phyloP scores from a whole-genome alignment of 305 asterid species.

The Stenogyne calaminthoides region DNA sequence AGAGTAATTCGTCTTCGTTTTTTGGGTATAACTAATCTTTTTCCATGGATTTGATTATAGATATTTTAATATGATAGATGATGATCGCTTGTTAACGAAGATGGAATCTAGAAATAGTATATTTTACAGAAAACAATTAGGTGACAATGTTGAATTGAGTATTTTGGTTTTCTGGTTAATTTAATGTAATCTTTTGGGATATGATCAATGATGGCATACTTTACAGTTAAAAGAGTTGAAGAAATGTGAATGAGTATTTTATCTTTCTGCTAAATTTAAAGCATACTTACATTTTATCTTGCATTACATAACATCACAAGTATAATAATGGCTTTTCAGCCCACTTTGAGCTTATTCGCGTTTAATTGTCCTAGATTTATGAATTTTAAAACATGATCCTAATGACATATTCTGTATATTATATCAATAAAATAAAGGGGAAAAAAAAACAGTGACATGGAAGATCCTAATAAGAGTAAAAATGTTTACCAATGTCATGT shows the following conservation, averaged over 20 bases:
- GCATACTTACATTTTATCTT: background rate
- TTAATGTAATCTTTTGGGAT: background rate
- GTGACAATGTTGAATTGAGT: background rate
- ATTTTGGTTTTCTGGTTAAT: background rate
- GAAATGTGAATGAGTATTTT: background rate
- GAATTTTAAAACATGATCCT: too few relatives aligned
- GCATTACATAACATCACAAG: background rate
- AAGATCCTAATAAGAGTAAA: background rate
- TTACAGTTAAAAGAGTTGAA: too few relatives aligned
- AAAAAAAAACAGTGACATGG: background rate
- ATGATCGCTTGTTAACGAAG: background rate
- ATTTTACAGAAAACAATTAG: background rate
- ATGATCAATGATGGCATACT: too few relatives aligned
- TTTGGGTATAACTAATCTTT: background rate
- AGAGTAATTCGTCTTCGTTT: background rate
- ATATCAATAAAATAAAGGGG: background rate
- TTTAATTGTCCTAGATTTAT: too few relatives aligned
- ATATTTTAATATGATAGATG: background rate
- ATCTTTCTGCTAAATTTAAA: background rate
- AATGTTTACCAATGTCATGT: background rate
- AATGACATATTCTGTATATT: background rate
- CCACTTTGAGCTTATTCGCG: too few relatives aligned
- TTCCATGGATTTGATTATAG: background rate
- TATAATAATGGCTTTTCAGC: background rate
- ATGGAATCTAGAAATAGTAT: background rate